Conservation (phyloP, 176 grass and related monocot species). For the Phyllostachys edulis region DNA sequence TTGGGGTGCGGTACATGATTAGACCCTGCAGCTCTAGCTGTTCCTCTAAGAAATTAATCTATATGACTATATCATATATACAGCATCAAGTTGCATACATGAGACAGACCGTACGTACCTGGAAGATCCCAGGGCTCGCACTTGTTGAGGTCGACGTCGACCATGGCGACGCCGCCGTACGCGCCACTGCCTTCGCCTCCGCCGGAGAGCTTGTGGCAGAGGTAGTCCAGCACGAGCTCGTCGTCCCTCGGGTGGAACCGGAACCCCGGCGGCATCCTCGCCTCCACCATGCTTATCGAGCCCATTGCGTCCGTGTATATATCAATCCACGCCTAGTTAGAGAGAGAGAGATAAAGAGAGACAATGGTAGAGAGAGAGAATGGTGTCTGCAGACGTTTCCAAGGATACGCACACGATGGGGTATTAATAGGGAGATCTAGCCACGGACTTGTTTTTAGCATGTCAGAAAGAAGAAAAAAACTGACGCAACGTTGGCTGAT, state of each 20-base stretch:
- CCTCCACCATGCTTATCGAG: slow-evolving; percentile 82
- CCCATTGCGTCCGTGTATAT: slow-evolving; percentile 42
- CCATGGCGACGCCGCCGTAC: slow-evolving; percentile 45
- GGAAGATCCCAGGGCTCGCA: slow-evolving; percentile 92
- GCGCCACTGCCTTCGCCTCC: not conserved
- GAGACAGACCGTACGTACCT: slow-evolving; percentile 42
- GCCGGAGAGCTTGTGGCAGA: slow-evolving; percentile 55
- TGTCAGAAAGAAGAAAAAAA: not conserved
- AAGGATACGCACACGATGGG: not conserved
- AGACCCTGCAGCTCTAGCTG: not conserved
- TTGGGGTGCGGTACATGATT: not conserved
- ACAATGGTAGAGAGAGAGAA: not conserved
- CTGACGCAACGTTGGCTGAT: slow-evolving; percentile 12
- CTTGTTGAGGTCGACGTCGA: slow-evolving; percentile 98
- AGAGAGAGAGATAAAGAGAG: not conserved
- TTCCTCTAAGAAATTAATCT: not conserved
- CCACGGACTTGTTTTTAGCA: not conserved
- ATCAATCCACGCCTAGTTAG: not conserved
- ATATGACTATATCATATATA: not conserved
- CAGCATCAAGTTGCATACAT: not conserved
- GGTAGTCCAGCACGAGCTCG: slow-evolving; percentile 88
- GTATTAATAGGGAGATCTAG: slow-evolving; percentile 43
- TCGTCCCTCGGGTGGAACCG: slow-evolving; percentile 82
- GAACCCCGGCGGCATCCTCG: slow-evolving; percentile 74
- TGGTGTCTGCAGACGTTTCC: slow-evolving; percentile 24